A percentile compares a stretch with the other conserved stretches of the same genome.
These are phyloP conservation scores for Austropuccinia psidii DNA, from an alignment of 1,284 basidiomycete species.

Conservation along the genomic window DNA sequence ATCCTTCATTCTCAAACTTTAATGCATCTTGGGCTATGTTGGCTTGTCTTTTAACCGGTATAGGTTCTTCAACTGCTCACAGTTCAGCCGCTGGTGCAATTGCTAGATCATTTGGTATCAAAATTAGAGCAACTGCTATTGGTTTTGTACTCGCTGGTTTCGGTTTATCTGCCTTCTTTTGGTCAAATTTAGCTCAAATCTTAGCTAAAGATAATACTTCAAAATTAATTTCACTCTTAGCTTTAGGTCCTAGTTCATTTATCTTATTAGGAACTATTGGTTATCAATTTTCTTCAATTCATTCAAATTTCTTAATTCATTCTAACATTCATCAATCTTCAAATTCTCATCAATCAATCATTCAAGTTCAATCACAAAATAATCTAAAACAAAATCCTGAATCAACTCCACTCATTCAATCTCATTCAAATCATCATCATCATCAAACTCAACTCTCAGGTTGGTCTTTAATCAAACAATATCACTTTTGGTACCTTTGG, in stretches of 20 bases:
- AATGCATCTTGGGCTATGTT: background rate
- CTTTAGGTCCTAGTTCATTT: conserved; percentile 1
- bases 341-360: background rate
- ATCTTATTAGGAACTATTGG: conserved; percentile 12
- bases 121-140: conserved; percentile 19
- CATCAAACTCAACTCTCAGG: background rate
- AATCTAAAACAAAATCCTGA: background rate
- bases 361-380: background rate
- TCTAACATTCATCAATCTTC: background rate
- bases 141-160: conserved; percentile 21
- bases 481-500: conserved; percentile 28
- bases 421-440: background rate
- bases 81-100: conserved; percentile 12
- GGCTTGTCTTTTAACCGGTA: conserved; percentile 11
- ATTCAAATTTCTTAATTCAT: background rate
- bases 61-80: conserved; percentile 27
- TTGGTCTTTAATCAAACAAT: background rate
- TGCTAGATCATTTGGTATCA: background rate
- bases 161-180: conserved; percentile 32
- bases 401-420: background rate
- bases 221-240: conserved; percentile 4
- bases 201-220: background rate
- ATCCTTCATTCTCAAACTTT: background rate
- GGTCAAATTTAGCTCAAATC: background rate
- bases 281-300: background rate